A percentile compares a stretch with the other conserved stretches of the same genome.
phyloP scores from a whole-genome alignment of 768 basidiomycete species.

The Tulasnella sp. region DNA sequence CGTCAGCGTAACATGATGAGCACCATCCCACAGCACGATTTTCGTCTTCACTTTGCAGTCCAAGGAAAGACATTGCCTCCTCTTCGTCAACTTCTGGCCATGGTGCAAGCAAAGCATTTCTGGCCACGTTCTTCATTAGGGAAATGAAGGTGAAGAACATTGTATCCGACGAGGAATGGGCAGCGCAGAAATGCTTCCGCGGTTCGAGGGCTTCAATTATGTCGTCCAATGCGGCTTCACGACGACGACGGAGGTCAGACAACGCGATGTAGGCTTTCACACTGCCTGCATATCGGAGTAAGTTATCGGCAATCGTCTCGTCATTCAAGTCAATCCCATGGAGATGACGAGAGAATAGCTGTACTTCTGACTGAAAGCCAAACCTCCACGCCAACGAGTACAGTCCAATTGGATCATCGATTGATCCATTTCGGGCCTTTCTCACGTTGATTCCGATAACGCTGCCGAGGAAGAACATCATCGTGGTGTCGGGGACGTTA shows the following conservation, averaged over 20 bases:
- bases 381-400: constrained; percentile 8
- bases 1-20: neutral
- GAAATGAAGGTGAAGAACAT: neutral
- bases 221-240: constrained; percentile 8
- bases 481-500: neutral
- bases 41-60: neutral
- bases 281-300: neutral
- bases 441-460: neutral
- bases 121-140: neutral
- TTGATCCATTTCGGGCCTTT: neutral
- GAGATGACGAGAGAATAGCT: neutral
- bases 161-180: neutral
- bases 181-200: neutral
- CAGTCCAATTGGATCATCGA: constrained; percentile 13
- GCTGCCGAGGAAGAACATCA: neutral
- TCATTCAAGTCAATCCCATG: constrained; percentile 4
- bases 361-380: neutral
- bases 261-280: neutral
- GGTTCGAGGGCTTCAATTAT: neutral
- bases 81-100: neutral
- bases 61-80: neutral
- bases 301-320: neutral
- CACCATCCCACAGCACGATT: neutral
- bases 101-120: neutral
- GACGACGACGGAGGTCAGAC: constrained; percentile 10